Evolutionary conservation across 2,329 filamentous ascomycete species (phyloP), one percentile per base, ranked within the genome.

Genomic region (Thermoascus crustaceus): DNA sequence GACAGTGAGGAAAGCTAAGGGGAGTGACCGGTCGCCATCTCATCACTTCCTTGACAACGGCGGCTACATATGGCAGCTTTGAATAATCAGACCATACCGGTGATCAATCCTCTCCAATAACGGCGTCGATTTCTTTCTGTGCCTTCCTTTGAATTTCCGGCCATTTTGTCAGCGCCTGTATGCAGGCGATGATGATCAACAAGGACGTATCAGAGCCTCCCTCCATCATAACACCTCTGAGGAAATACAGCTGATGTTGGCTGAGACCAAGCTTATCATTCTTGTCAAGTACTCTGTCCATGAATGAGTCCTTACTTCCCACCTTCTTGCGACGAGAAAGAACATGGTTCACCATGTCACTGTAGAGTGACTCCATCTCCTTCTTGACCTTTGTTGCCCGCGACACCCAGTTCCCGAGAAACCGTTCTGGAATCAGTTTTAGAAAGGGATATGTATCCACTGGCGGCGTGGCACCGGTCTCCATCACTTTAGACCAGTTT

Each of bases 31-130:
- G 71, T 3, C 72, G 60, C 71, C 73, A 76, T 3, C 74, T 62
- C n/a, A 76, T 53, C 1, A 70, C 64, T 41, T 79, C 75, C 42
- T 76, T 75, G 13, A 75, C 64, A 11, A 73, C 60, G 0, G 68
- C 69, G n/a, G 65, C 60, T 21, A 75, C 47, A 43, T 78, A 78
- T 0, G 73, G 72, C 6, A 78, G 48, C 3, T 57, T 52, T 0
- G 59, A 52, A 14, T 63, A 59, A 44, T 78, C 73, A 20, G 67
- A 61, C 49, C 66, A 69, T 11, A 49, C 53, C 0, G 73, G 73
- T 6, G 66, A 59, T 2, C 73, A 61, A 7, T 59, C 37, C 0
- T 54, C 44, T 2, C 73, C 73, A 2, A 78, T 58, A 1, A 75
- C 63, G 2, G 57, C 50, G 44, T 75, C 71, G 5, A 76, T 41